Base-by-base conservation (phyloP, 768 basidiomycete species). In the Tulasnella sp. region DNA sequence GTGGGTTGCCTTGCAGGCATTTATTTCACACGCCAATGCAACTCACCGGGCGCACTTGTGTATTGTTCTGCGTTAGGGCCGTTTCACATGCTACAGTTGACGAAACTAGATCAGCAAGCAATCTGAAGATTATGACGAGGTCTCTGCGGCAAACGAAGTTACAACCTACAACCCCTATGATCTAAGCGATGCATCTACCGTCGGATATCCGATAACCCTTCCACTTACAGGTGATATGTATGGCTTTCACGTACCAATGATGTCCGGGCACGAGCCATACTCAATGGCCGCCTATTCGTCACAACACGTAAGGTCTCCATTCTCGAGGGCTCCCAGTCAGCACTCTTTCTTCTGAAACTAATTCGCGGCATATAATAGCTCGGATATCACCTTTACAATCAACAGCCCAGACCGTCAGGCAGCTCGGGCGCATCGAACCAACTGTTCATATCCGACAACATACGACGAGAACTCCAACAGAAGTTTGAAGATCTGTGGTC, bases 331-430 rank as follows among this genome's bases (percentile, higher is more conserved):
- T 1, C 74, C 61, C 27, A n/a, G n/a, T n/a, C n/a, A n/a, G n/a
- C n/a, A n/a, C n/a, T n/a, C n/a, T n/a, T n/a, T n/a, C n/a, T 51
- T 43, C 34, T 56, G 10, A 26, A 61, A 21, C 58, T n/a, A 24
- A 34, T 56, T 47, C 50, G 44, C 50, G 51, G 23, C 26, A 19
- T 15, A 56, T 55, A 26, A 44, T 68, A 95, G 90, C 79, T 98
- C 48, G 83, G 96, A 68, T 92, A 99, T 68, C 91, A 97, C 65
- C 78, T 97, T 29, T 99, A 99, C 74, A 85, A 38, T 88, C 3
- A 80, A 1, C 78, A 79, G 65, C 75, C 86, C 67, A 75, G 86
- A 45, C 72, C 79, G 63, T 67, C 76, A 58, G 75, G 13, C n/a
- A n/a, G 30, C 13, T 32, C 26, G 58, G 19, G 85, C 68, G 67